Percentiles rank a stretch among this genome's conserved stretches.
These are phyloP conservation scores for Lichtheimia ramosa DNA, from an alignment of 371 early-diverging fungal genomes.

Conservation along the genomic window DNA sequence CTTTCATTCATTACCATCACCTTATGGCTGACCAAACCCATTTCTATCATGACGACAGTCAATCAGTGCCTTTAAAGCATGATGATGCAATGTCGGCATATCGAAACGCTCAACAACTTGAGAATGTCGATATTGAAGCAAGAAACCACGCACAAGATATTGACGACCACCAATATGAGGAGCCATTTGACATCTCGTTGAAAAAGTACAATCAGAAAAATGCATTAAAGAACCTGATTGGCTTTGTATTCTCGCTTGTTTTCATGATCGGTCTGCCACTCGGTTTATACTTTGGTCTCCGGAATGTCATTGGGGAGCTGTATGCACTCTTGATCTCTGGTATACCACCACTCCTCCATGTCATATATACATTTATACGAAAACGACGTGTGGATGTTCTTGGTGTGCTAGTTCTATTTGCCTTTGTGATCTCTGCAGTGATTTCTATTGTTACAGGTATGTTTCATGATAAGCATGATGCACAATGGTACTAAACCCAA, in stretches of 20 bases:
- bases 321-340: conserved; percentile 49
- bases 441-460: conserved; percentile 41
- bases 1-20: too few species aligned
- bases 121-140: too few species aligned
- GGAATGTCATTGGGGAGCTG: conserved; percentile 21
- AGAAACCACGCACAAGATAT: too few species aligned
- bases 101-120: too few species aligned
- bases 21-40: too few species aligned
- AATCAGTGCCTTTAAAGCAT: too few species aligned
- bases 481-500: neutral
- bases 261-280: conserved; percentile 34
- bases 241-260: conserved; percentile 9
- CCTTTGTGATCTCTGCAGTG: conserved; percentile 41
- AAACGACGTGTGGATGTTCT: conserved; percentile 34
- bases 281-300: conserved; percentile 33
- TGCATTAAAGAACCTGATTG: neutral
- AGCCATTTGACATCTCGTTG: neutral
- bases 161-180: neutral
- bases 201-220: neutral
- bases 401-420: conserved; percentile 33
- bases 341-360: conserved; percentile 40
- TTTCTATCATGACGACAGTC: too few species aligned
- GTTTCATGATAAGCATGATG: neutral
- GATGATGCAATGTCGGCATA: too few species aligned
- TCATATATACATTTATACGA: conserved; percentile 20